These are phyloP conservation scores for Scenedesmus sp. DNA, from an alignment of 163 green algal genomes.

Conservation along the genomic window DNA sequence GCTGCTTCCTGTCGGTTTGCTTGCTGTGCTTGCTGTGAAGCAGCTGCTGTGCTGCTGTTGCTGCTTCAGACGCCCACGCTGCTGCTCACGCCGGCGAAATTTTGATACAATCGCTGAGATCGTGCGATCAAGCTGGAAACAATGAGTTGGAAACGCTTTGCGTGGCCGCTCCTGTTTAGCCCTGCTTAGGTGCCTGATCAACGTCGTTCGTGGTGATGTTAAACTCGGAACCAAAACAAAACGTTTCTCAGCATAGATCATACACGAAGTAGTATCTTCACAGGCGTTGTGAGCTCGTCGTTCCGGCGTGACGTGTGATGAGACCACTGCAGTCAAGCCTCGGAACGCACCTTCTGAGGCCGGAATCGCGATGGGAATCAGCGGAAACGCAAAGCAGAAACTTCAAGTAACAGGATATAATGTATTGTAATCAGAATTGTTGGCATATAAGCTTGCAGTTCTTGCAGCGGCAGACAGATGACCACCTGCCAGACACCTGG, in stretches of 20 bases:
- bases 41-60: background rate
- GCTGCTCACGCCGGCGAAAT: too few relatives aligned
- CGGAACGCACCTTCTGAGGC: background rate
- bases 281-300: background rate
- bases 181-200: background rate
- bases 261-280: background rate
- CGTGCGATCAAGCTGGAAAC: background rate
- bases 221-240: background rate
- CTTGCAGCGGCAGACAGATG: too few relatives aligned
- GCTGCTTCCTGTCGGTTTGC: background rate
- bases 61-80: background rate
- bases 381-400: too few relatives aligned
- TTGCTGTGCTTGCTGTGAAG: background rate
- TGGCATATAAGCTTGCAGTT: too few relatives aligned
- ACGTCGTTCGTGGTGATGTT: background rate
- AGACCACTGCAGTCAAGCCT: slow-evolving; percentile 4
- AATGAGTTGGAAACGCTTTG: background rate
- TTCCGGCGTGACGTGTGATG: slow-evolving; percentile 2
- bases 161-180: background rate
- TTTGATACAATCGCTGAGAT: too few relatives aligned
- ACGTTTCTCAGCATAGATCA: background rate
- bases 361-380: background rate
- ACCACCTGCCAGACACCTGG: too few relatives aligned
- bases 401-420: too few relatives aligned
- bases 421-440: too few relatives aligned